Conservation (phyloP, 306 rosid species). For the Prosopis cineraria region DNA sequence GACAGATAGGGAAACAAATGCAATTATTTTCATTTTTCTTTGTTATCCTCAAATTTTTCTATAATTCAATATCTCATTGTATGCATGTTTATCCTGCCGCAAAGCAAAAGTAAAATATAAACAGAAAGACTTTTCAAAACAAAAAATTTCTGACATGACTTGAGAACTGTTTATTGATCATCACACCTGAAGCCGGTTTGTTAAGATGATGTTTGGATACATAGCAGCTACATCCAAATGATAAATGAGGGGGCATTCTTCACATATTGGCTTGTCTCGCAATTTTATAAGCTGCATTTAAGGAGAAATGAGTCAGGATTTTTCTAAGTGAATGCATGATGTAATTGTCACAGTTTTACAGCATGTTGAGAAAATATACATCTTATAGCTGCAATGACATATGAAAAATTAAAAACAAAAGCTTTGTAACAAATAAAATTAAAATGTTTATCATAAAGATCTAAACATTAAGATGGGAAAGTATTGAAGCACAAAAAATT, state of each 20-base stretch:
- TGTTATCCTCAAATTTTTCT: conserved; percentile 12
- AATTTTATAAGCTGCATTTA: conserved; percentile 66
- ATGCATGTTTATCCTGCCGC: conserved; percentile 24
- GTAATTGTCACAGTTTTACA: conserved; percentile 23
- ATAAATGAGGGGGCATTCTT: conserved; percentile 94
- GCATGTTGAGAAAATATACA: conserved; percentile 11
- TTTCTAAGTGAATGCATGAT: conserved; percentile 17
- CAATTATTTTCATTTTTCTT: conserved; percentile 3
- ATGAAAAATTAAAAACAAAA: background rate
- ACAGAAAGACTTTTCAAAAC: background rate
- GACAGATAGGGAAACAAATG: conserved; percentile 13
- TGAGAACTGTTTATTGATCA: conserved; percentile 3
- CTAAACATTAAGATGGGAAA: conserved; percentile 20
- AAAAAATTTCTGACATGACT: background rate
- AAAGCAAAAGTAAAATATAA: conserved; percentile 30
- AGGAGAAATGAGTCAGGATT: conserved; percentile 35
- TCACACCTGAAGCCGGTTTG: conserved; percentile 97
- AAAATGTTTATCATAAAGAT: conserved; percentile 18
- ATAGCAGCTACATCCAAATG: conserved; percentile 99
- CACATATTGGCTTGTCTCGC: conserved; percentile 77
- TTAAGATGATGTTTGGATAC: conserved; percentile 96
- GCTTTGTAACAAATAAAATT: conserved; percentile 14
- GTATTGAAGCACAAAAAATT: conserved; percentile 12
- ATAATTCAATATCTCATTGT: conserved; percentile 7
- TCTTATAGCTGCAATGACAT: background rate